Evolutionary conservation across 352 stramenopile species (phyloP).

Genomic region (Phytopythium montanum): DNA sequence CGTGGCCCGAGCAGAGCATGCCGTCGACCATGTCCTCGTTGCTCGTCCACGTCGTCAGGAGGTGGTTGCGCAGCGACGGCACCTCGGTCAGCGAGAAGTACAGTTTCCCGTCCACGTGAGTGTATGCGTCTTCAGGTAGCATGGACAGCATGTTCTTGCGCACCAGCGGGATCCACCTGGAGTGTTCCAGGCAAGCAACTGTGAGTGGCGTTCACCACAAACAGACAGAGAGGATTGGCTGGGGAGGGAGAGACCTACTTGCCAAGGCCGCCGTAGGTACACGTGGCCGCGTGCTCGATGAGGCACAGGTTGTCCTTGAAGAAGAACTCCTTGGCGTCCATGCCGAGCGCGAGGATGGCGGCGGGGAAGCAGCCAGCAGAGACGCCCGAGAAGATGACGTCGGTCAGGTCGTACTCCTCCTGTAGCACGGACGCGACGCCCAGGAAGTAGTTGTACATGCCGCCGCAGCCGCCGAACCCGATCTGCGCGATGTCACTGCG

Average conservation of each 20-base stretch:
- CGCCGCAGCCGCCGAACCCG: slow-evolving; percentile 74
- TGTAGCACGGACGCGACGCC: slow-evolving; percentile 72
- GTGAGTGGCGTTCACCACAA: not conserved
- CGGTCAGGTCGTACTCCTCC: slow-evolving; percentile 67
- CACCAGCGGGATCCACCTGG: slow-evolving; percentile 73
- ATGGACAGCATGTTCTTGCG: slow-evolving; percentile 58
- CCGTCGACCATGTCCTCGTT: slow-evolving; percentile 84
- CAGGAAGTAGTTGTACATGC: slow-evolving; percentile 88
- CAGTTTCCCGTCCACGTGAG: slow-evolving; percentile 53
- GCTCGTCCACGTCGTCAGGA: slow-evolving; percentile 62
- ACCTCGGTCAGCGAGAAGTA: slow-evolving; percentile 81
- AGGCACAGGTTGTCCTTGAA: slow-evolving; percentile 77
- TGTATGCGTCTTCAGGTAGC: slow-evolving; percentile 63
- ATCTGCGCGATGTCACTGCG: slow-evolving; percentile 64
- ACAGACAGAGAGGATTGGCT: not conserved
- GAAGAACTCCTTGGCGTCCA: slow-evolving; percentile 82
- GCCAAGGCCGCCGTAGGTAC: slow-evolving; percentile 52
- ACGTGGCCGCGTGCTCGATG: slow-evolving; percentile 55
- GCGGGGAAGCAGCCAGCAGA: slow-evolving; percentile 76
- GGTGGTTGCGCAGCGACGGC: slow-evolving; percentile 59
- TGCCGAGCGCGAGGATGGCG: slow-evolving; percentile 51
- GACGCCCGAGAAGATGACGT: slow-evolving; percentile 76
- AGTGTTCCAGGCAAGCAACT: not conserved
- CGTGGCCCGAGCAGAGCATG: slow-evolving; percentile 73
- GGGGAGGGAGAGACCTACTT: slow-evolving; percentile 31